These are phyloP conservation scores for Saussurea involucrata DNA, from an alignment of 129 eudicot genomes.

Conservation along the genomic window DNA sequence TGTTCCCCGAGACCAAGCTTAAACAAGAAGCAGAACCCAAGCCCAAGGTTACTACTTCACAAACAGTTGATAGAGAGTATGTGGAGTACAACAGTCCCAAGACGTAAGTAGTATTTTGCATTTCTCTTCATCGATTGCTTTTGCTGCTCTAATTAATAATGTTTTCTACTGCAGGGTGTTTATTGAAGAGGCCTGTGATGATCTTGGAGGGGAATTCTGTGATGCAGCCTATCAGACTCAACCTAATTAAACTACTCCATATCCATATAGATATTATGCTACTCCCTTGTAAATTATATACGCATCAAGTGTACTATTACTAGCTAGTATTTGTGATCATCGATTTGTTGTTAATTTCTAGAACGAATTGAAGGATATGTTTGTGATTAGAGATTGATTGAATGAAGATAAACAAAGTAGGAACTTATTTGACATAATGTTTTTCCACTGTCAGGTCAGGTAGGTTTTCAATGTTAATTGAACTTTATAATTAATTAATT, in stretches of 20 bases:
- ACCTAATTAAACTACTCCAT: conserved; percentile 8
- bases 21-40: conserved; percentile 15
- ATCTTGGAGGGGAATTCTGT: conserved; percentile 82
- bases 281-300: neutral
- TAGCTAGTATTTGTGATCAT: neutral
- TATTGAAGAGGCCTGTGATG: conserved; percentile 71
- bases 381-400: too few relatives aligned
- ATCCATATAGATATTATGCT: neutral
- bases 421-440: too few relatives aligned
- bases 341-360: neutral
- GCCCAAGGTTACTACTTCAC: neutral
- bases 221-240: conserved; percentile 48
- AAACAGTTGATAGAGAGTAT: conserved; percentile 56
- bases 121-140: neutral
- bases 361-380: too few relatives aligned
- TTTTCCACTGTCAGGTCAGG: conserved; percentile 34
- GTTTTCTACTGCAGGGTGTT: conserved; percentile 44
- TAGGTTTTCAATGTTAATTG: neutral
- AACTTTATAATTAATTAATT: neutral
- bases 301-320: neutral
- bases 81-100: conserved; percentile 52
- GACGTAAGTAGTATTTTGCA: conserved; percentile 32
- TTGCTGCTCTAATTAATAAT: too few relatives aligned
- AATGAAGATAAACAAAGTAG: too few relatives aligned
- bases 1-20: conserved; percentile 65